Evolutionary conservation across 164 flowering plant species (phyloP).

Genomic region (Piper betle): DNA sequence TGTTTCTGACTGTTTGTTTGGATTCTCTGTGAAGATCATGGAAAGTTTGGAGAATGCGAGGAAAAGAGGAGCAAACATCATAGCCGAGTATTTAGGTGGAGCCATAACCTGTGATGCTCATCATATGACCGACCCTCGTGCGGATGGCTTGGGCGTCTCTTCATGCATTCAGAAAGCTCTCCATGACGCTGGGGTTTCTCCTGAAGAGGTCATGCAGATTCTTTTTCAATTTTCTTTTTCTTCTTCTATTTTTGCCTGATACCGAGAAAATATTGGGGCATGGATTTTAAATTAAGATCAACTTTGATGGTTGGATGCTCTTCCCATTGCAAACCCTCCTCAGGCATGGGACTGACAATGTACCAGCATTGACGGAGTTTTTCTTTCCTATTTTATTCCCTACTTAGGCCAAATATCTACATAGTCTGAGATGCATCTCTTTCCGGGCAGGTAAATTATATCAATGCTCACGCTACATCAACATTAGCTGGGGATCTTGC

Average conservation of each 20-base stretch:
- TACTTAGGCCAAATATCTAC: too few relatives aligned
- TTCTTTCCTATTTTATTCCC: too few relatives aligned
- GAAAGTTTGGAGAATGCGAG: slow-evolving; percentile 60
- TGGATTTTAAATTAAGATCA: too few relatives aligned
- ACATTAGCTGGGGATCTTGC: slow-evolving; percentile 59
- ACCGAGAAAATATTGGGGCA: neutral
- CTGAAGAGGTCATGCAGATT: slow-evolving; percentile 38
- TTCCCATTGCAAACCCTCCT: too few relatives aligned
- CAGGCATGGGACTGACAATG: too few relatives aligned
- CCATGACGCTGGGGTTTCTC: slow-evolving; percentile 55
- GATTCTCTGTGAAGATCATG: slow-evolving; percentile 28
- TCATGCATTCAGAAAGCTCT: slow-evolving; percentile 51
- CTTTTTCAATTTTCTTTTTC: neutral
- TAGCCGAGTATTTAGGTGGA: slow-evolving; percentile 61
- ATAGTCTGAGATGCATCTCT: neutral
- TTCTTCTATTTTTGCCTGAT: neutral
- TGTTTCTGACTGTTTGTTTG: slow-evolving; percentile 1
- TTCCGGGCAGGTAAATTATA: slow-evolving; percentile 44
- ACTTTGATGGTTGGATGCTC: too few relatives aligned
- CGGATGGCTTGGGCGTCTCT: slow-evolving; percentile 64
- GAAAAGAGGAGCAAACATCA: slow-evolving; percentile 50
- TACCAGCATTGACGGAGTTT: too few relatives aligned
- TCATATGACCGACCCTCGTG: slow-evolving; percentile 65
- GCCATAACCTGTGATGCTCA: slow-evolving; percentile 59
- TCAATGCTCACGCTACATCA: slow-evolving; percentile 64